Conservation (phyloP, 148 eudicot genomes). For the Bassia scoparia region DNA sequence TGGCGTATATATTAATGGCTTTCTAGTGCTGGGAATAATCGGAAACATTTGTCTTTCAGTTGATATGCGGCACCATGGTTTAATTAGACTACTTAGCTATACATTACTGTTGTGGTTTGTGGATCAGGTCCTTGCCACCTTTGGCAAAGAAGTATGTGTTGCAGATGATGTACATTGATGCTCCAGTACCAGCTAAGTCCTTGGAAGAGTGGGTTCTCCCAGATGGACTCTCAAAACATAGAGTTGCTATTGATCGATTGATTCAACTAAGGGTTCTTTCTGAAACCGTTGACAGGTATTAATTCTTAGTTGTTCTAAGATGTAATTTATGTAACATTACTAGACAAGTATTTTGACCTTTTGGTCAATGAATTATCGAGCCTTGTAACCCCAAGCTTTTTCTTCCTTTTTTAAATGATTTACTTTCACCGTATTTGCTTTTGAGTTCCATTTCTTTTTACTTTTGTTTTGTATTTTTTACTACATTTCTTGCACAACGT, state of each 20-base stretch:
- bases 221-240: conserved; percentile 81
- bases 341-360: not conserved
- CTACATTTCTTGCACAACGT: not conserved
- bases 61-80: not conserved
- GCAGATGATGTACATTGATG: conserved; percentile 72
- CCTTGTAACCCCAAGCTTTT: not conserved
- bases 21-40: not conserved
- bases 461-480: not conserved
- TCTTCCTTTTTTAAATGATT: not conserved
- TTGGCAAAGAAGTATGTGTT: conserved; percentile 82
- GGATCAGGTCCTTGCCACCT: conserved; percentile 82
- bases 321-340: not conserved
- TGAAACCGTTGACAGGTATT: conserved; percentile 74
- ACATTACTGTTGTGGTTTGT: conserved; percentile 9
- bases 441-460: not conserved
- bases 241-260: conserved; percentile 79
- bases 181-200: conserved; percentile 55
- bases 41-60: not conserved
- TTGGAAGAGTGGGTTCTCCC: conserved; percentile 91
- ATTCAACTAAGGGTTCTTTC: conserved; percentile 69
- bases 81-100: not conserved
- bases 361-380: not conserved
- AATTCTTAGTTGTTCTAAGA: conserved; percentile 1
- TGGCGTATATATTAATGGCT: not conserved
- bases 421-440: not conserved